A percentile compares a stretch with the other conserved stretches of the same genome.
phyloP scores from a whole-genome alignment of 1,284 basidiomycete species.

The Cutaneotrichosporon mucoides region DNA sequence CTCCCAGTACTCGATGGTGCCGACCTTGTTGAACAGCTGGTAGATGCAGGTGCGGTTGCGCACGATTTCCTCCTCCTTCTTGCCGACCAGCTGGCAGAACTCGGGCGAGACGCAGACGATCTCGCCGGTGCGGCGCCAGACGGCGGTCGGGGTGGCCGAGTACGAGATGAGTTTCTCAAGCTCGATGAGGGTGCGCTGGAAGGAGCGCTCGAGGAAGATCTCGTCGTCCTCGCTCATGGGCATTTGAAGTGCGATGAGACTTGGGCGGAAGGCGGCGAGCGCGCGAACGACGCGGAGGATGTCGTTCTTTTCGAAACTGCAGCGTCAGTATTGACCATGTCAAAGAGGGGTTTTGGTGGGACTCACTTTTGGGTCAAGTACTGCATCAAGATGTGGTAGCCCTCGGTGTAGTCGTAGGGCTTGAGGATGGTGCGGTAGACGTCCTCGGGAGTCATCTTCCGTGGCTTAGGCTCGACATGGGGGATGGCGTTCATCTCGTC shows the following conservation, averaged over 20 bases:
- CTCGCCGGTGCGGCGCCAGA: slow-evolving; percentile 96
- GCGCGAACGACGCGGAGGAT: slow-evolving; percentile 90
- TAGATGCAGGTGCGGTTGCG: slow-evolving; percentile 78
- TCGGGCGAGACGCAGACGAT: slow-evolving; percentile 94
- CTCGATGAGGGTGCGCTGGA: slow-evolving; percentile 89
- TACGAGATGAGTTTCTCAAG: slow-evolving; percentile 95
- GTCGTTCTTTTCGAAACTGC: slow-evolving; percentile 82
- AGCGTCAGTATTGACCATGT: slow-evolving; percentile 16
- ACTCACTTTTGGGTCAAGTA: slow-evolving; percentile 74
- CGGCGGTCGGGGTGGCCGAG: slow-evolving; percentile 98
- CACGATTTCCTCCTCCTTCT: slow-evolving; percentile 76
- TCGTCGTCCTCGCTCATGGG: slow-evolving; percentile 88
- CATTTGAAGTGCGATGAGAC: slow-evolving; percentile 93
- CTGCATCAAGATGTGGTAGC: slow-evolving; percentile 91
- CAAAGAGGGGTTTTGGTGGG: too few species aligned
- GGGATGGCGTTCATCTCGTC: slow-evolving; percentile 2
- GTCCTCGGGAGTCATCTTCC: slow-evolving; percentile 20
- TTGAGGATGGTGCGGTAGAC: slow-evolving; percentile 19
- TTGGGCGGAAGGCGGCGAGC: slow-evolving; percentile 89
- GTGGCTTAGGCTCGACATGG: slow-evolving; percentile 5
- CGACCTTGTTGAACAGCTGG: slow-evolving; percentile 85
- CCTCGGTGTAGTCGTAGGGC: slow-evolving; percentile 73
- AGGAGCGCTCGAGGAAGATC: slow-evolving; percentile 90
- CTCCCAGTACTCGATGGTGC: slow-evolving; percentile 91
- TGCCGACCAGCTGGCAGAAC: slow-evolving; percentile 90